These are phyloP conservation scores for Neurospora africana DNA, from an alignment of 495 filamentous ascomycete genomes.

Conservation along the genomic window DNA sequence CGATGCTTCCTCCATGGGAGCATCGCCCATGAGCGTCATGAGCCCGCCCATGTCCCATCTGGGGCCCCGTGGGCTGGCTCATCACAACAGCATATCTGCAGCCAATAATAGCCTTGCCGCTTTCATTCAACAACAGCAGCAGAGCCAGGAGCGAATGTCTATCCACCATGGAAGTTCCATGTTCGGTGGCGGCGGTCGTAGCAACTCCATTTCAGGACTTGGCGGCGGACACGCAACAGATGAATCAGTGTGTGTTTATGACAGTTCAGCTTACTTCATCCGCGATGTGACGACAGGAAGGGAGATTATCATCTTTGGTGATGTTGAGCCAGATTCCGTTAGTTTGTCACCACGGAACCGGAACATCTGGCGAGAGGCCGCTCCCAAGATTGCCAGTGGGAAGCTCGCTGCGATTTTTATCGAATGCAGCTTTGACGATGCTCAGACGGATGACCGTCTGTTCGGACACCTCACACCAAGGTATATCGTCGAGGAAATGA, in stretches of 20 bases:
- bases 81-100: slow-evolving; percentile 8
- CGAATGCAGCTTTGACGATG: slow-evolving; percentile 85
- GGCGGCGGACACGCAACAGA: slow-evolving; percentile 9
- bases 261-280: slow-evolving; percentile 89
- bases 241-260: slow-evolving; percentile 50
- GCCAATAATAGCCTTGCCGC: slow-evolving; percentile 10
- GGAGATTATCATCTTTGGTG: slow-evolving; percentile 88
- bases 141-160: slow-evolving; percentile 1
- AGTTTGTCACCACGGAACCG: slow-evolving; percentile 70
- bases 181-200: slow-evolving; percentile 5
- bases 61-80: slow-evolving; percentile 7
- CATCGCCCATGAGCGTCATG: neutral
- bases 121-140: slow-evolving; percentile 15
- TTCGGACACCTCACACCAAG: slow-evolving; percentile 83
- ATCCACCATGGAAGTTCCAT: neutral
- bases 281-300: slow-evolving; percentile 54
- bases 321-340: slow-evolving; percentile 85
- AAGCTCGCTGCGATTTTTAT: slow-evolving; percentile 75
- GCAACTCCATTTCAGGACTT: slow-evolving; percentile 12
- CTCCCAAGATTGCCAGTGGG: slow-evolving; percentile 62
- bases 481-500: slow-evolving; percentile 68
- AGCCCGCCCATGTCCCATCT: neutral
- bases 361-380: slow-evolving; percentile 74
- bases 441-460: slow-evolving; percentile 58
- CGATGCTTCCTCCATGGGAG: slow-evolving; percentile 17